Conservation (phyloP, 2,329 filamentous ascomycete species). For the Diaporthe sp. region DNA sequence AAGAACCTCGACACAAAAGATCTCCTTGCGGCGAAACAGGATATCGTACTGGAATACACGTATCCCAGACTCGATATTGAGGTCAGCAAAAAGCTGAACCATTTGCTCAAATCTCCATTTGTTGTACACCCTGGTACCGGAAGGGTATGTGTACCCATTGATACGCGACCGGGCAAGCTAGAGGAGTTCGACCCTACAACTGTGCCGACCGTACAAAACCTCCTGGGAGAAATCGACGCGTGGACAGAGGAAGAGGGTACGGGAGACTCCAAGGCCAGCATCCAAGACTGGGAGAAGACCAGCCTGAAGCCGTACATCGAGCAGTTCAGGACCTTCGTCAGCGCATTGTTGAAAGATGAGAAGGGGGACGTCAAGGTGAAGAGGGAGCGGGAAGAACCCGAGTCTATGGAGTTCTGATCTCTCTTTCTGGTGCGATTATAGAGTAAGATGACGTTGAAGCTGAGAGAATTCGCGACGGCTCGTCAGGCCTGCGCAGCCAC, state of each 20-base stretch:
- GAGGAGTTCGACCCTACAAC: conserved; percentile 88
- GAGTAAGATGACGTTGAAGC: not conserved
- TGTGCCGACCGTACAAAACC: conserved; percentile 89
- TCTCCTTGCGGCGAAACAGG: conserved; percentile 91
- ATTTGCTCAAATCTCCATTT: conserved; percentile 97
- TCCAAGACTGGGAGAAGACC: conserved; percentile 97
- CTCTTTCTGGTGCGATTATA: not conserved
- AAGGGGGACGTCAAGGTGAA: conserved; percentile 64
- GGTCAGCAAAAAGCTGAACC: conserved; percentile 97
- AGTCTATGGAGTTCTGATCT: conserved; percentile 65
- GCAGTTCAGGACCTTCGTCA: conserved; percentile 86
- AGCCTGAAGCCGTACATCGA: conserved; percentile 94
- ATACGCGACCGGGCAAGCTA: conserved; percentile 68
- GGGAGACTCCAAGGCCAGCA: conserved; percentile 52
- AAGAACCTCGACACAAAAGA: conserved; percentile 79
- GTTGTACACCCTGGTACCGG: conserved; percentile 96
- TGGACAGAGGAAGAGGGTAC: conserved; percentile 70
- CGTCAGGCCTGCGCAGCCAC: not conserved
- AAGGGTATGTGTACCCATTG: conserved; percentile 94
- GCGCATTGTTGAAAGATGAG: conserved; percentile 82
- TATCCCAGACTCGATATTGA: conserved; percentile 97
- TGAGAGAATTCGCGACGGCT: not conserved
- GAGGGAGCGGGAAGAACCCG: conserved; percentile 65
- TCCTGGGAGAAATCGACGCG: conserved; percentile 87
- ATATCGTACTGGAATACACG: conserved; percentile 96